Evolutionary conservation across 169 alveolate species (phyloP), one percentile per base, ranked within the genome.

Genomic region (Plasmodium gonderi): DNA sequence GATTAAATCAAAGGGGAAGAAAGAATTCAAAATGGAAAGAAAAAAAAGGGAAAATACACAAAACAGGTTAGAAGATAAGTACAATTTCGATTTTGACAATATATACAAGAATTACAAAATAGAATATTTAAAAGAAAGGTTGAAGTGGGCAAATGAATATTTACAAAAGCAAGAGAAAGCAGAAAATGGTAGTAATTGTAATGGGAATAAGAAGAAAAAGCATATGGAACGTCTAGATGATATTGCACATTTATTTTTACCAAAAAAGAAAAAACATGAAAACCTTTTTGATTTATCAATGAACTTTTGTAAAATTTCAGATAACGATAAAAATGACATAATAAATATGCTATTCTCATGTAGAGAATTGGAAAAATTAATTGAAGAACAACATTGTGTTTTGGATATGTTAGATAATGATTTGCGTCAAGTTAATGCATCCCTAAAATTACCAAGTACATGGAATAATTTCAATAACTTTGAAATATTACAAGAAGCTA

Each of bases 361-460:
- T 72, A 91, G 98, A 64, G 94, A 96, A 45, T 93, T 96, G 65
- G 98, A 96, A 69, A 95, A 95, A 79, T 80, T 95, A 42, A 96
- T 96, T 45, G 98, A 96, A 79, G 98, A 96, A 68, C 98, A 96
- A 68, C 98, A 96, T 80, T 74, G 92, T 29, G 96, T 96, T n/a
- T 68, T 96, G 78, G 97, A 96, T 45, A 92, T 96, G 96, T 87
- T 96, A 38, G 97, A 96, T 64, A 97, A 96, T 80, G 98, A 96
- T 40, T 80, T 96, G 45, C 29, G 91, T 4, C 97, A 96, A 80
- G 98, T 97, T 6, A 85, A 96, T 8, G 97, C 92, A 33, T 42
- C 95, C 47, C n/a, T 96, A 77, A 94, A 91, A 51, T 68, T 95
- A 38, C 97, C 97, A 2, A 94, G 95, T 54, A 91, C 81, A n/a